Evolutionary conservation across 2,329 filamentous ascomycete genomes (phyloP).

Genomic region (Arthrobotrys sphaeroides): DNA sequence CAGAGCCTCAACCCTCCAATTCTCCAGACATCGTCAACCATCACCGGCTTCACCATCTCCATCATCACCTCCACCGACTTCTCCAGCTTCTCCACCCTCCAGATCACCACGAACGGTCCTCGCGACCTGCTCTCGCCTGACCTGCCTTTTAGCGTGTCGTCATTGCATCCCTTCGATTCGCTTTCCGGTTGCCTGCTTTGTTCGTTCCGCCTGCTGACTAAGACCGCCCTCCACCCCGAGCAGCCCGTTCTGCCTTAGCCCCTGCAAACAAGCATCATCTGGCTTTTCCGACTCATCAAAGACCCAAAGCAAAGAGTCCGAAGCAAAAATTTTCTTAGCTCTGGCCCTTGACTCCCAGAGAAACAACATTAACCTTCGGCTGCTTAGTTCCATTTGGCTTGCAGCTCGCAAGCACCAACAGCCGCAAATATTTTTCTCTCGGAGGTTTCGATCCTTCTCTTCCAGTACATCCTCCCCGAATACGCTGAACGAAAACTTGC

Average conservation of each 20-base stretch:
- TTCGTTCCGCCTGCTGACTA: constrained; percentile 34
- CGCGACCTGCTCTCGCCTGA: not conserved
- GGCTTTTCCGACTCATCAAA: not conserved
- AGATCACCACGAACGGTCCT: too few relatives aligned
- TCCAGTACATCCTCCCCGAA: constrained; percentile 48
- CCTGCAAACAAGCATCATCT: constrained; percentile 29
- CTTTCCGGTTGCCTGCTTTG: constrained; percentile 25
- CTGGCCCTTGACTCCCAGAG: constrained; percentile 5
- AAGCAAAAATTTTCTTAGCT: constrained; percentile 2
- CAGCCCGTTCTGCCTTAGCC: constrained; percentile 11
- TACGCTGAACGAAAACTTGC: constrained; percentile 42
- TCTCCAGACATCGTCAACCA: not conserved
- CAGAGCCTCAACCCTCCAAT: constrained; percentile 1
- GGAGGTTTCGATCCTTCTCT: constrained; percentile 48
- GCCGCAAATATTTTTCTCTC: constrained; percentile 46
- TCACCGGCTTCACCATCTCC: not conserved
- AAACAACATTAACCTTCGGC: not conserved
- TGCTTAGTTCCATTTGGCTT: constrained; percentile 12
- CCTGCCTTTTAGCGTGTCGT: constrained; percentile 15
- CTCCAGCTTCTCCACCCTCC: not conserved
- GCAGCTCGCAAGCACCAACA: constrained; percentile 32
- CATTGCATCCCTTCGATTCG: not conserved
- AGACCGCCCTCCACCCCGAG: not conserved
- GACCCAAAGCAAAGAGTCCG: not conserved
- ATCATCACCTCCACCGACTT: not conserved